These are phyloP conservation scores for Camellia japonica DNA, from an alignment of 148 eudicot species.

Conservation along the genomic window DNA sequence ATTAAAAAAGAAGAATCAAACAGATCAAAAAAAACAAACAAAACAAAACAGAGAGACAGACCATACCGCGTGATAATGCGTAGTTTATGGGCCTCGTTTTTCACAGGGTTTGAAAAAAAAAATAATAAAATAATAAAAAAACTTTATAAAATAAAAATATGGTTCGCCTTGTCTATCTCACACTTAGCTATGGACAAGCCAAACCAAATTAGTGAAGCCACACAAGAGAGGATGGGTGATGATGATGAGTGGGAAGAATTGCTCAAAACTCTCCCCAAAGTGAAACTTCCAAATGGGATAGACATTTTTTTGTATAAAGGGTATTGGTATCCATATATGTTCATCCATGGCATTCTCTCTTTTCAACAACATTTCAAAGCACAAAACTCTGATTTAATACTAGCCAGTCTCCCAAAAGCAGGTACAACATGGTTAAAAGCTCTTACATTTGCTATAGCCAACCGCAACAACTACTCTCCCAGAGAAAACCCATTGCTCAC, in stretches of 20 bases:
- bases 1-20: no score
- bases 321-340: no score
- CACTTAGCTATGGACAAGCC: no score
- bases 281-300: background rate
- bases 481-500: background rate
- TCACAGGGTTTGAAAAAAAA: no score
- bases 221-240: background rate
- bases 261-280: background rate
- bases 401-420: constrained; percentile 15
- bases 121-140: no score
- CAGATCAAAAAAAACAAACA: no score
- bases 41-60: no score
- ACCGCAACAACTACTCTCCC: background rate
- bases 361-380: constrained; percentile 13
- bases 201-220: background rate
- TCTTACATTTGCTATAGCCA: background rate
- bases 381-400: constrained; percentile 12
- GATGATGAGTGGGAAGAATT: background rate
- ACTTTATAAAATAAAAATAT: no score
- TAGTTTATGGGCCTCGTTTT: no score
- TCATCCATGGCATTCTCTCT: background rate
- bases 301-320: no score
- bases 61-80: no score
- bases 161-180: no score
- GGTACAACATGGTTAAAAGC: constrained; percentile 26